phyloP scores from a whole-genome alignment of 768 basidiomycete genomes.

The Tubosaeta brunneosetosa region DNA sequence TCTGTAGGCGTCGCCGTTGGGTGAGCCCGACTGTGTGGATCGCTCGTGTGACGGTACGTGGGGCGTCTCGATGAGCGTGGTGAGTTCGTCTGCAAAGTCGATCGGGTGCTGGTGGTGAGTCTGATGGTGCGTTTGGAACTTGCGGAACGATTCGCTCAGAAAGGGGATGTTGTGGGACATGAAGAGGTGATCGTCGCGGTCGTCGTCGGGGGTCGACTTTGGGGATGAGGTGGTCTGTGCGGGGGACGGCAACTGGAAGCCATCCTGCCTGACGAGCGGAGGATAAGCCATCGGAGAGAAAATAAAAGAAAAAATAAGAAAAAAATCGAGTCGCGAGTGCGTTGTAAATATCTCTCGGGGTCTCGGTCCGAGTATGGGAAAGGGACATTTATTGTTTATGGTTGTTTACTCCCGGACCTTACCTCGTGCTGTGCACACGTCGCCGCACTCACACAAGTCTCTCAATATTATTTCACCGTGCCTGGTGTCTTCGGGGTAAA shows the following conservation, averaged over 20 bases:
- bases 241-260: constrained; percentile 61
- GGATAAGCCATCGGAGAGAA: constrained; percentile 25
- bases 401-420: too few relatives aligned
- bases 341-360: constrained; percentile 24
- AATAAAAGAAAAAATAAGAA: not conserved
- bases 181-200: constrained; percentile 35
- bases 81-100: constrained; percentile 70
- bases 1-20: constrained; percentile 39
- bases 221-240: constrained; percentile 27
- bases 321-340: not conserved
- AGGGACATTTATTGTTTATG: too few relatives aligned
- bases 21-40: constrained; percentile 39
- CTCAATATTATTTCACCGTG: not conserved
- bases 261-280: constrained; percentile 56
- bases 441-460: too few relatives aligned
- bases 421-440: too few relatives aligned
- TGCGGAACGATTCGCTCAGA: constrained; percentile 52
- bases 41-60: constrained; percentile 37
- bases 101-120: constrained; percentile 23
- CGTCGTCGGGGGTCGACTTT: constrained; percentile 27
- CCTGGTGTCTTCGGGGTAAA: too few relatives aligned
- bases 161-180: constrained; percentile 43
- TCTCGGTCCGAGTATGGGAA: constrained; percentile 33
- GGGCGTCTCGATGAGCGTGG: constrained; percentile 45
- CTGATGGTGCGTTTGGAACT: constrained; percentile 30